Evolutionary conservation across 805 yeast genomes (phyloP), one percentile per base, ranked within the genome.

Genomic region (Sugiyamaella boreocaroliniensis): DNA sequence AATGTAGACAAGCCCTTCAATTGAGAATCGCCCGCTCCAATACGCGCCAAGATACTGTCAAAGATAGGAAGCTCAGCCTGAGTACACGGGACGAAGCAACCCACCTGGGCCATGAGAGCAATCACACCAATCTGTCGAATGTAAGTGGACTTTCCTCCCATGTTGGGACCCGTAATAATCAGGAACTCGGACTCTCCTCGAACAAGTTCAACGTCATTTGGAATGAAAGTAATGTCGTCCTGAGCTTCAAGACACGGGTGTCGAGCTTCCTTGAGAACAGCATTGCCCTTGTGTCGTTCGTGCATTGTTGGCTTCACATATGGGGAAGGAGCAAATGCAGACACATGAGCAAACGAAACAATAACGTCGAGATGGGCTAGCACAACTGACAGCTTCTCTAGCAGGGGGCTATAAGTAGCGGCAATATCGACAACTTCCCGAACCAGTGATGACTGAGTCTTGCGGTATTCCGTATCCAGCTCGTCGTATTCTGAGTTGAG

Each of bases 1-100:
- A 93, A 93, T 0, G 99, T 93, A 0, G 98, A 90, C 29, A 93
- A 88, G 22, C 99, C 99, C 68, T 92, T 90, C 64, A 93, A 75
- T 69, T 93, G 99, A 0, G 97, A 92, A 67, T 93, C 99, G 11
- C 97, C 95, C 2, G 99, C 98, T 10, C 99, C 99, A n/a, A 93
- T 97, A 64, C 99, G 81, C 12, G 98, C 95, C 55, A 93, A 76
- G 4, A 93, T 85, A 1, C 96, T 89, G 69, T 93, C 99, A 56
- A 92, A 89, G 1, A 93, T 74, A 11, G 89, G 82, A 22, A 93
- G 67, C 61, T 88, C 90, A 0, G 97, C 90, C 34, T 76, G 82
- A 11, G 72, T 71, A 55, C 85, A 84, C 1, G 99, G 99, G 22
- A 90, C 81, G 64, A 85, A 90, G 54, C 93, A 85, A 1, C 97